Evolutionary conservation across 2,329 filamentous ascomycete genomes (phyloP).

Genomic region (Nothophoma quercina): DNA sequence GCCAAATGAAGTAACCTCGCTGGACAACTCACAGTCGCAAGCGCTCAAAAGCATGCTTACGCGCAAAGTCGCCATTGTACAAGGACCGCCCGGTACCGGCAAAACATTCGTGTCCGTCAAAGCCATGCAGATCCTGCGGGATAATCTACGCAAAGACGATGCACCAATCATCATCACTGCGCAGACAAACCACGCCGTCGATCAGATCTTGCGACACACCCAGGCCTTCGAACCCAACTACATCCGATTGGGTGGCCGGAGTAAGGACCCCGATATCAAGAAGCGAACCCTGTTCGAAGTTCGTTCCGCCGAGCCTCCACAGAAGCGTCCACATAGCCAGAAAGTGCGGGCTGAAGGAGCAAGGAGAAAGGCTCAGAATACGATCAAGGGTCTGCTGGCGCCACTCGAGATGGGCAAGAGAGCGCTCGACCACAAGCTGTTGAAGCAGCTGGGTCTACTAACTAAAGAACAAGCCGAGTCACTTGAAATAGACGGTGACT

Average conservation of each 20-base stretch:
- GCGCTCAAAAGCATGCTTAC: constrained; percentile 76
- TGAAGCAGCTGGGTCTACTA: constrained; percentile 66
- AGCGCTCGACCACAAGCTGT: constrained; percentile 45
- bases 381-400: constrained; percentile 35
- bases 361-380: constrained; percentile 47
- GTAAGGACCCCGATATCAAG: constrained; percentile 70
- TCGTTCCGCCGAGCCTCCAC: constrained; percentile 42
- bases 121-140: constrained; percentile 70
- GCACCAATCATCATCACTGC: constrained; percentile 80
- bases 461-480: constrained; percentile 69
- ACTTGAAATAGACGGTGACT: constrained; percentile 59
- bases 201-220: constrained; percentile 76
- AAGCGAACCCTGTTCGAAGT: constrained; percentile 72
- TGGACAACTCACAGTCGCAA: constrained; percentile 75
- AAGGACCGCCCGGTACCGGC: constrained; percentile 81
- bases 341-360: constrained; percentile 50
- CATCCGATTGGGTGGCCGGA: constrained; percentile 73
- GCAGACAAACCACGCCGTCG: constrained; percentile 90
- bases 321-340: constrained; percentile 48
- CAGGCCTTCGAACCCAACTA: constrained; percentile 69
- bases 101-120: constrained; percentile 85
- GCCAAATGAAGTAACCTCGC: constrained; percentile 50
- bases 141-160: constrained; percentile 62
- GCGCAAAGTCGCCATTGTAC: constrained; percentile 75
- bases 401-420: constrained; percentile 33